Evolutionary conservation across 2,329 filamentous ascomycete genomes (phyloP).

Genomic region (Ophiostoma sp.): DNA sequence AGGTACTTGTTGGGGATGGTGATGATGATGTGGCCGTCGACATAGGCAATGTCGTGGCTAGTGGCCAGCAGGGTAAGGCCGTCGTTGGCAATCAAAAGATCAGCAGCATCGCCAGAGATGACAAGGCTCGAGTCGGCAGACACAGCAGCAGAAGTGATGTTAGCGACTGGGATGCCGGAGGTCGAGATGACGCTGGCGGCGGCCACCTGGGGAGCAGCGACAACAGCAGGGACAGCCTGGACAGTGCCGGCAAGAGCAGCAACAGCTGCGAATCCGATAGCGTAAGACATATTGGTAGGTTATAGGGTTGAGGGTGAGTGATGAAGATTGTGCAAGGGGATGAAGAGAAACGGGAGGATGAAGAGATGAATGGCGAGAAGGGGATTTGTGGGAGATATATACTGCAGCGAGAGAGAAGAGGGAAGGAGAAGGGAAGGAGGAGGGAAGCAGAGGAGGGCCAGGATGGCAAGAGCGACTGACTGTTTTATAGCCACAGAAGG

Average conservation of each 20-base stretch:
- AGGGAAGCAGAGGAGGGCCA: not conserved
- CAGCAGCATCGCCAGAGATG: not conserved
- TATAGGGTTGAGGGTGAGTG: not conserved
- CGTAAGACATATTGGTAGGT: conserved; percentile 4
- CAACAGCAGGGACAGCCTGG: not conserved
- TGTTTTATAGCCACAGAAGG: not conserved
- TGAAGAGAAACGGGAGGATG: not conserved
- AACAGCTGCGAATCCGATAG: not conserved
- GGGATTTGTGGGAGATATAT: not conserved
- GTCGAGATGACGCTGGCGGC: not conserved
- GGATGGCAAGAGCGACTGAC: not conserved
- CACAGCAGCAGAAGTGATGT: not conserved
- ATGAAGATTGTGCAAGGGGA: not conserved
- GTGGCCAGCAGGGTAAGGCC: not conserved
- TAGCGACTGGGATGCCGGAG: not conserved
- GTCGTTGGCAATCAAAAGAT: not conserved
- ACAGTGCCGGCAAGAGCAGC: not conserved
- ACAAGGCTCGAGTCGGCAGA: not conserved
- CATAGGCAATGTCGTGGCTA: not conserved
- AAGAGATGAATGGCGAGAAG: not conserved
- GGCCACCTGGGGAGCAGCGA: not conserved
- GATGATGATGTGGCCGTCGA: conserved; percentile 15
- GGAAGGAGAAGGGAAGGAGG: not conserved
- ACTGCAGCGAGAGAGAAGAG: not conserved
- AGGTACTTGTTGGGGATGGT: conserved; percentile 10